Evolutionary conservation across 768 basidiomycete genomes (phyloP).

Genomic region (Mrakia gelida): DNA sequence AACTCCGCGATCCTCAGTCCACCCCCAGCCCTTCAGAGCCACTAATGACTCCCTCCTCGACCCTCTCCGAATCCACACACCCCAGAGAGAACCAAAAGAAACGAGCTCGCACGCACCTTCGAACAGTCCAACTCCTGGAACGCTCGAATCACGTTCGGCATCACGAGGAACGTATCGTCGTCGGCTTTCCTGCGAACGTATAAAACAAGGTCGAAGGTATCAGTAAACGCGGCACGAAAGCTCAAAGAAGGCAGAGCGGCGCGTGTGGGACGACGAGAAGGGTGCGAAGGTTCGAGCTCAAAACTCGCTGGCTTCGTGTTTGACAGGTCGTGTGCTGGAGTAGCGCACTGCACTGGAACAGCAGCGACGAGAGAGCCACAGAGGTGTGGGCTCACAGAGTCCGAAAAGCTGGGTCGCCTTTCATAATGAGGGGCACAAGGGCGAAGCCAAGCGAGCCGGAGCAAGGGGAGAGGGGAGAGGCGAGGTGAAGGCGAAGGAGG

Average conservation of each 20-base stretch:
- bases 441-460: too few species aligned
- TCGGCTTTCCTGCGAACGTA: slow-evolving; percentile 43
- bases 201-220: not conserved
- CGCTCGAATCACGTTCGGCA: slow-evolving; percentile 45
- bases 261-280: not conserved
- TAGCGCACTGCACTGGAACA: too few species aligned
- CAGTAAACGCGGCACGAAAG: not conserved
- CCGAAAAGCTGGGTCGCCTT: too few species aligned
- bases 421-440: too few species aligned
- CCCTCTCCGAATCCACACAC: too few species aligned
- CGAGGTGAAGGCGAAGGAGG: too few species aligned
- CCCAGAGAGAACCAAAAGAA: not conserved
- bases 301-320: not conserved
- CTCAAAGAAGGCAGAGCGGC: too few species aligned
- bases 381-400: too few species aligned
- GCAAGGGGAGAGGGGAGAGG: not conserved
- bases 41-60: too few species aligned
- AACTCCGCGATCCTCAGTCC: too few species aligned
- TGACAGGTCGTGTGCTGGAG: not conserved
- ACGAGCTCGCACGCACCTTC: slow-evolving; percentile 4
- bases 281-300: not conserved
- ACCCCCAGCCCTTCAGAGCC: too few species aligned
- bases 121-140: slow-evolving; percentile 44
- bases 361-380: too few species aligned
- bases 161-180: slow-evolving; percentile 46